Evolutionary conservation across 2,329 filamentous ascomycete species (phyloP).

Genomic region (Talaromyces sp.): DNA sequence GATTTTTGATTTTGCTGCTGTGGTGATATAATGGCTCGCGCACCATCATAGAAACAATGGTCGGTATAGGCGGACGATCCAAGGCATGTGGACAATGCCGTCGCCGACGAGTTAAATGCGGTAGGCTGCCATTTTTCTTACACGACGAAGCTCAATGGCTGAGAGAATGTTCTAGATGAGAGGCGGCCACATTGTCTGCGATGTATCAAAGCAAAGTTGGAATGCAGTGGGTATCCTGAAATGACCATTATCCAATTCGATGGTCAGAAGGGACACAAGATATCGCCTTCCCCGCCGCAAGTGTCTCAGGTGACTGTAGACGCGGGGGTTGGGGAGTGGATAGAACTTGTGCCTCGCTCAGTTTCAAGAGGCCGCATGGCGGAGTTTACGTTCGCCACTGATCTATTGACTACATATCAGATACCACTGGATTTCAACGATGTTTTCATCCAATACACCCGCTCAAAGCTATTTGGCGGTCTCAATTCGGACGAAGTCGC

Average conservation of each 20-base stretch:
- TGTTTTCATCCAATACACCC: conserved; percentile 16
- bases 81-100: conserved; percentile 16
- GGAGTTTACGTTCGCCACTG: background rate
- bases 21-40: background rate
- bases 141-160: background rate
- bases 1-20: background rate
- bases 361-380: background rate
- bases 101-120: conserved; percentile 18
- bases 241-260: conserved; percentile 19
- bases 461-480: background rate
- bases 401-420: background rate
- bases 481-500: background rate
- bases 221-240: conserved; percentile 9
- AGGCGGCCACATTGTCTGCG: conserved; percentile 9
- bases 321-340: background rate
- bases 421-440: conserved; percentile 1
- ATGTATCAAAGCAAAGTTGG: conserved; percentile 11
- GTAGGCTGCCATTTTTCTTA: conserved; percentile 3
- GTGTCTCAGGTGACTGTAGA: background rate
- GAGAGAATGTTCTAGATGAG: background rate
- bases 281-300: background rate
- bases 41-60: background rate
- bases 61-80: conserved; percentile 16
- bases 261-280: background rate
- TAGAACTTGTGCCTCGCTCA: background rate